Evolutionary conservation across 352 stramenopile species (phyloP).

Genomic region (Phytophthora meadii): DNA sequence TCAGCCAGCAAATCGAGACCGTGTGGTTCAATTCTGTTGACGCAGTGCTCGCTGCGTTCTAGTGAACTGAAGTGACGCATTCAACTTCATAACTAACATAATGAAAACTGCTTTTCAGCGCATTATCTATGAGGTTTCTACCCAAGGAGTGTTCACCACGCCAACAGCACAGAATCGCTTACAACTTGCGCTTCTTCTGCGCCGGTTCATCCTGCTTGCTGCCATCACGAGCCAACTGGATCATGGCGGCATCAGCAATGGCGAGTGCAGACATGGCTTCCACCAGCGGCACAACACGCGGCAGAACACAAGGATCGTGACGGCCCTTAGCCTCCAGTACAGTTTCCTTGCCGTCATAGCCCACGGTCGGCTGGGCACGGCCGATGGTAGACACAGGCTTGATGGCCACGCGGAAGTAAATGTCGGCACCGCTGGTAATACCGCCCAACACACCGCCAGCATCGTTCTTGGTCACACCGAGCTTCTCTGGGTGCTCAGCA

Average conservation of each 20-base stretch:
- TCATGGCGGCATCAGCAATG: slow-evolving; percentile 96
- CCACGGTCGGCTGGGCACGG: slow-evolving; percentile 94
- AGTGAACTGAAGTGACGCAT: slow-evolving; percentile 4
- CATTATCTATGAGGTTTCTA: slow-evolving; percentile 37
- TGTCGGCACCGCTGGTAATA: slow-evolving; percentile 98
- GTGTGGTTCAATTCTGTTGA: slow-evolving; percentile 1
- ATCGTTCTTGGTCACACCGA: slow-evolving; percentile 88
- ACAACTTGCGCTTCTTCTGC: slow-evolving; percentile 75
- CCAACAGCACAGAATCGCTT: slow-evolving; percentile 18
- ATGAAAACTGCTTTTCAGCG: slow-evolving; percentile 36
- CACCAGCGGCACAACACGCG: slow-evolving; percentile 96
- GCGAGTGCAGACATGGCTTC: slow-evolving; percentile 98
- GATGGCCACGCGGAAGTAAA: slow-evolving; percentile 99
- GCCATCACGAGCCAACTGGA: slow-evolving; percentile 93
- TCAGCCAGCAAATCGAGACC: background rate
- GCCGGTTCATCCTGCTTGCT: slow-evolving; percentile 58
- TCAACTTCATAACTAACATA: slow-evolving; percentile 28
- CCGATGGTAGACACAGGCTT: slow-evolving; percentile 99
- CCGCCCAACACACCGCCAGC: slow-evolving; percentile 97
- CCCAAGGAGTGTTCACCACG: slow-evolving; percentile 1
- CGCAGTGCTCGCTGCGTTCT: background rate
- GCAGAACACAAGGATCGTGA: slow-evolving; percentile 98
- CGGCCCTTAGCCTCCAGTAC: slow-evolving; percentile 97
- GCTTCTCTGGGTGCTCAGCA: slow-evolving; percentile 51
- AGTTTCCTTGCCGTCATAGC: slow-evolving; percentile 95